Evolutionary conservation across 2,329 filamentous ascomycete species (phyloP).

Genomic region (Penicillium thymicola): DNA sequence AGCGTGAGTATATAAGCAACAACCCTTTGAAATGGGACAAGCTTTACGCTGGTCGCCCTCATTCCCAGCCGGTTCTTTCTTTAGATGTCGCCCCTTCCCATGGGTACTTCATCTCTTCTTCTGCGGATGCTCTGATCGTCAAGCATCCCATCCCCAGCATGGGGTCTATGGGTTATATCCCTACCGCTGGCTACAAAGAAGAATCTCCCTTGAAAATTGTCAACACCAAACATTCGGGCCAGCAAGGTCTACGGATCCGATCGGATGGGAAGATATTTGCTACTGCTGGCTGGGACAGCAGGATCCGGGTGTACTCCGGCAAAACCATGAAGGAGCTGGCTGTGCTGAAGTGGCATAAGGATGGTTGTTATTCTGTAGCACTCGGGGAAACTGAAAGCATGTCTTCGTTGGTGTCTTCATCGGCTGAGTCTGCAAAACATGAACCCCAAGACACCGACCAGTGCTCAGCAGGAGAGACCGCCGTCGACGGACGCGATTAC

Average conservation of each 20-base stretch:
- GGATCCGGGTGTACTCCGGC: conserved; percentile 73
- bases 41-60: conserved; percentile 64
- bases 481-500: conserved; percentile 4
- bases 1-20: conserved; percentile 15
- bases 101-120: conserved; percentile 70
- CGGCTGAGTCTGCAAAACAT: not conserved
- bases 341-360: conserved; percentile 90
- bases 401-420: not conserved
- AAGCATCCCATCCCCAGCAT: conserved; percentile 64
- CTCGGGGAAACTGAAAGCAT: conserved; percentile 54
- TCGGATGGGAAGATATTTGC: conserved; percentile 80
- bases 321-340: conserved; percentile 83
- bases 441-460: not conserved
- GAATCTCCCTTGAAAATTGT: conserved; percentile 55
- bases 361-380: conserved; percentile 76
- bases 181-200: conserved; percentile 15
- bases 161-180: conserved; percentile 1
- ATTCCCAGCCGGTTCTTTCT: conserved; percentile 79
- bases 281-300: conserved; percentile 89
- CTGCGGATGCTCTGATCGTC: conserved; percentile 74
- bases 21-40: conserved; percentile 48
- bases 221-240: conserved; percentile 85
- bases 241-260: conserved; percentile 75
- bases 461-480: conserved; percentile 1
- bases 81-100: conserved; percentile 53